Base-by-base conservation (phyloP, 2,329 filamentous ascomycete genomes). In the Paraphaeosphaeria minitans region DNA sequence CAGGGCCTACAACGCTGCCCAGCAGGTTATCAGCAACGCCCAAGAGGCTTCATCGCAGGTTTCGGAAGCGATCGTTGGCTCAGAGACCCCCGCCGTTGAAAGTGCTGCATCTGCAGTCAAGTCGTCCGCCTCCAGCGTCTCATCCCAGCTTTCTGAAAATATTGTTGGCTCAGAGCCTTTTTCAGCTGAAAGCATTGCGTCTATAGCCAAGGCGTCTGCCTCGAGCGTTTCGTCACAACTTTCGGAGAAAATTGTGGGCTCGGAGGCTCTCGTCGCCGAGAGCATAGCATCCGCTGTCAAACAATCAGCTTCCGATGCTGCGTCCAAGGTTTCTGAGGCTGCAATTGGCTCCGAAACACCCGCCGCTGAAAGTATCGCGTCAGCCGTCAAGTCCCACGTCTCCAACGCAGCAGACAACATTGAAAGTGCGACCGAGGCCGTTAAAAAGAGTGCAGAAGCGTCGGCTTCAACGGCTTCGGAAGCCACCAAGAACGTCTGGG, bases 401-500 rank as follows among this genome's bases (percentile, higher is more conserved):
- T 67, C 67, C 6, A 61, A 60, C 5, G 55, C 35, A 1, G 33
- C 27, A 2, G 53, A 67, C 42, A 64, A 49, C 39, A 55, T 65
- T 14, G 59, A 68, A 53, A 69, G 64, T 10, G 67, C 63, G 29
- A 67, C 64, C 43, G 59, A 70, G 33, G 64, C 59, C 1, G 65
- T 59, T 33, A 65, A 65, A 12, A 61, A 69, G 31, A 60, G 58
- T 14, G 61, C 69, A 14, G 63, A 65, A 47, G 65, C 69, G 19
- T 64, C 66, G 4, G 66, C 63, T 10, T 71, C 70, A 27, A 58
- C 57, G 13, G 72, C 68, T 35, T 68, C 70, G 29, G 66, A 72
- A 31, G 65, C 69, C 6, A 75, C 80, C 0, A 79, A 78, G 64
- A 85, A 84, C 68, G 82, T 86, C 31, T 85, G 81, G 67, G 82